phyloP scores from a whole-genome alignment of 78 protist genomes.

The Andalucia godoyi region DNA sequence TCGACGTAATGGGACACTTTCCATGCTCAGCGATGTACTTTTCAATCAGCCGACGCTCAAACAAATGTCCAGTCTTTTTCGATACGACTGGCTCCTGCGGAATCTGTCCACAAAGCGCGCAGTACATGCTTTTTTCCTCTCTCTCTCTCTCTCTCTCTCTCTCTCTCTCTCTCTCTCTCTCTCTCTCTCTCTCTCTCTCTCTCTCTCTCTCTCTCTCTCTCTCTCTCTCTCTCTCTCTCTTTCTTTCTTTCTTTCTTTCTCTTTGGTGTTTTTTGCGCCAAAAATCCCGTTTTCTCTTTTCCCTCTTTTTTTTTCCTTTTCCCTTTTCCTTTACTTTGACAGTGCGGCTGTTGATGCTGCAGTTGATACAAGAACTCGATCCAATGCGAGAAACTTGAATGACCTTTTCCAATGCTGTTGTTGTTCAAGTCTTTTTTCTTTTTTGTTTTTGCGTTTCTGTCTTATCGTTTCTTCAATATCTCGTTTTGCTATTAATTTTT shows the following conservation, averaged over 20 bases:
- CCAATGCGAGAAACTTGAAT: no score
- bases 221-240: conserved; percentile 14
- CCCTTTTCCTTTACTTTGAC: no score
- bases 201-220: conserved; percentile 8
- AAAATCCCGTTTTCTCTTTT: neutral
- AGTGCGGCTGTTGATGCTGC: no score
- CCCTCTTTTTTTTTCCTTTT: neutral
- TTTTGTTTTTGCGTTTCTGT: no score
- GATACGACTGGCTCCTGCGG: conserved; percentile 83
- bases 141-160: conserved; percentile 9
- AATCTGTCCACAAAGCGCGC: conserved; percentile 54
- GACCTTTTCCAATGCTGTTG: no score
- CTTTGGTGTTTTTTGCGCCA: neutral
- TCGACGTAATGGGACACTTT: conserved; percentile 70
- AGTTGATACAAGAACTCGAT: no score
- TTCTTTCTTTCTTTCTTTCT: conserved; percentile 8
- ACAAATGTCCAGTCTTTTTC: conserved; percentile 54
- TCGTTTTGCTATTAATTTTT: no score
- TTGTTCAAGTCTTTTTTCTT: no score
- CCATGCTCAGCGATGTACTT: conserved; percentile 56
- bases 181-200: conserved; percentile 5
- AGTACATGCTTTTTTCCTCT: conserved; percentile 4
- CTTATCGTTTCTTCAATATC: no score
- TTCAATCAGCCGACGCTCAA: conserved; percentile 72
- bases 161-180: conserved; percentile 5